A percentile compares a stretch with the other conserved stretches of the same genome.
These are phyloP conservation scores for Citrus inodora DNA, from an alignment of 345 rosid genomes.

Conservation along the genomic window DNA sequence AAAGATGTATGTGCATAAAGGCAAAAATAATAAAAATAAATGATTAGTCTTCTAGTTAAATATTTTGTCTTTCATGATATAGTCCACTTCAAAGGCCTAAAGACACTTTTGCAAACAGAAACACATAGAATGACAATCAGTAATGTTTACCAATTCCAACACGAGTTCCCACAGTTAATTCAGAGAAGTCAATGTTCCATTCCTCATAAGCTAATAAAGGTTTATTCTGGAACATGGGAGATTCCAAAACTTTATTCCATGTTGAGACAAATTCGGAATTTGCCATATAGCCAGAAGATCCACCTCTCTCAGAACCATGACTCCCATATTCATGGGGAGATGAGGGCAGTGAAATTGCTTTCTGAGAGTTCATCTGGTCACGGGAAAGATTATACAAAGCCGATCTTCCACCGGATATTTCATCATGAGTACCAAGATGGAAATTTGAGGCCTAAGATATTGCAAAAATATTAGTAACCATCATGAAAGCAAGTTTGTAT, in stretches of 20 bases:
- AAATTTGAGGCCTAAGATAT: conserved; percentile 56
- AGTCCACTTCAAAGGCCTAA: not conserved
- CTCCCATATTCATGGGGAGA: conserved; percentile 79
- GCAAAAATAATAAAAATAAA: too few species aligned
- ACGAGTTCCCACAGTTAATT: conserved; percentile 87
- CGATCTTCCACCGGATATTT: conserved; percentile 64
- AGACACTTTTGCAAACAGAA: not conserved
- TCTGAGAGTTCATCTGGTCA: conserved; percentile 67
- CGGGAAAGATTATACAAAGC: conserved; percentile 46
- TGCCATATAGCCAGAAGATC: conserved; percentile 36
- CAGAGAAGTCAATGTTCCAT: conserved; percentile 96
- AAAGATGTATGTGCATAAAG: too few species aligned
- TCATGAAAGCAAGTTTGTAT: conserved; percentile 17
- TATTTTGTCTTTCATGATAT: too few species aligned
- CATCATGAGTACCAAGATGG: conserved; percentile 54
- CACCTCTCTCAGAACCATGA: conserved; percentile 55
- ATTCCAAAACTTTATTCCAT: conserved; percentile 88
- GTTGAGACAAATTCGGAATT: conserved; percentile 50
- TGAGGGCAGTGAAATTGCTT: conserved; percentile 89
- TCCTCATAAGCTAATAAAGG: conserved; percentile 79
- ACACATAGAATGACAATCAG: not conserved
- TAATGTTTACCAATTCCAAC: conserved; percentile 84
- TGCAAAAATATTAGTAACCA: conserved; percentile 13
- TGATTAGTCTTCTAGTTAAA: too few species aligned
- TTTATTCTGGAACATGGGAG: conserved; percentile 68